These are phyloP conservation scores for Trichoderma koningiopsis DNA, from an alignment of 2,329 filamentous ascomycete species.

Conservation along the genomic window DNA sequence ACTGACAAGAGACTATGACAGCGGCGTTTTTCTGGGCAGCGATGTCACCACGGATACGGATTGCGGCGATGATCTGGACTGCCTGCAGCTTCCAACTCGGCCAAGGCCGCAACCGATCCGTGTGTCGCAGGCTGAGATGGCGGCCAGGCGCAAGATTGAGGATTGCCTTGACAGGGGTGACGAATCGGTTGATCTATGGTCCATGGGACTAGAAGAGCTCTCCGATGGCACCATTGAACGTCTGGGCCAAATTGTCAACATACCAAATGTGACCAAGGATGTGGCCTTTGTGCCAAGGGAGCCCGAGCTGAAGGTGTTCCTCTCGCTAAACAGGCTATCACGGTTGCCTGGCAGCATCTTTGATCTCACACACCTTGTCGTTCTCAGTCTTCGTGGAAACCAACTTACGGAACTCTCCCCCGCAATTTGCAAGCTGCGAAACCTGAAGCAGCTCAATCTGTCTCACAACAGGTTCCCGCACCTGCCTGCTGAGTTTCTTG, in stretches of 20 bases:
- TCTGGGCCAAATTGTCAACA: constrained; percentile 56
- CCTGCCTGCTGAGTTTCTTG: constrained; percentile 65
- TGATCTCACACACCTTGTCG: constrained; percentile 61
- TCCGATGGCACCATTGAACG: constrained; percentile 60
- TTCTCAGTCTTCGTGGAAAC: constrained; percentile 68
- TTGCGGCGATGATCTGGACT: constrained; percentile 44
- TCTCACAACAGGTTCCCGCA: constrained; percentile 63
- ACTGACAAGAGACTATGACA: constrained; percentile 64
- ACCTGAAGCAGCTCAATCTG: constrained; percentile 65
- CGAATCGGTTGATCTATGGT: constrained; percentile 65
- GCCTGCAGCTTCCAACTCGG: constrained; percentile 37
- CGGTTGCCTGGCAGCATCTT: constrained; percentile 63
- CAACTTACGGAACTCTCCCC: constrained; percentile 62
- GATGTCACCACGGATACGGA: constrained; percentile 55
- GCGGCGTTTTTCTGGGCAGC: constrained; percentile 69
- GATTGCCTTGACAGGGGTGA: constrained; percentile 59
- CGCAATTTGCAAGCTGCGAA: constrained; percentile 58
- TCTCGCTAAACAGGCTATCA: constrained; percentile 61
- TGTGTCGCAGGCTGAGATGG: constrained; percentile 46
- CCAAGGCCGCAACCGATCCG: constrained; percentile 40
- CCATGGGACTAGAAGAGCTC: constrained; percentile 53
- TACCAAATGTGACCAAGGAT: constrained; percentile 56
- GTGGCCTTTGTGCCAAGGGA: constrained; percentile 62
- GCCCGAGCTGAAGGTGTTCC: constrained; percentile 61
- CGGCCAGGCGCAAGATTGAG: constrained; percentile 51